phyloP scores from a whole-genome alignment of 2,329 filamentous ascomycete genomes.

The Sporothrix pallida region DNA sequence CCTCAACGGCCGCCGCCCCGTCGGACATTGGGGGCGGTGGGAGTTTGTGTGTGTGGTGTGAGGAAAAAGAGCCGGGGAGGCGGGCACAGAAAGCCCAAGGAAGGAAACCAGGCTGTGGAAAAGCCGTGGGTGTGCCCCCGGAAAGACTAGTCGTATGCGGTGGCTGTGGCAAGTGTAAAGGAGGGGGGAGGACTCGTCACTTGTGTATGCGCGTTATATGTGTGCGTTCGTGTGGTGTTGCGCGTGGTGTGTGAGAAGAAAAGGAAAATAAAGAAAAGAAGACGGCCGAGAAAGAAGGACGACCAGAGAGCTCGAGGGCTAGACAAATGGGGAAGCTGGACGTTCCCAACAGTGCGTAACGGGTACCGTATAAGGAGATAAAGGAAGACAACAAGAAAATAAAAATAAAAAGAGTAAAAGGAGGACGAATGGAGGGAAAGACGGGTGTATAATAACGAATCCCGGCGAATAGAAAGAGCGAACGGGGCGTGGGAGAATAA shows the following conservation, averaged over 20 bases:
- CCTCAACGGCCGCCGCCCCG: conserved; percentile 32
- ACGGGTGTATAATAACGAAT: conserved; percentile 4
- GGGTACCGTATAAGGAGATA: conserved; percentile 27
- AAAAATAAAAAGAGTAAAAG: neutral
- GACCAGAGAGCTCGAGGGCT: conserved; percentile 3
- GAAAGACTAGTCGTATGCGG: neutral
- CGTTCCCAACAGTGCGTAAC: neutral
- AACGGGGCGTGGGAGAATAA: conserved; percentile 25
- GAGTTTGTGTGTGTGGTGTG: neutral
- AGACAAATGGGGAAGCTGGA: conserved; percentile 28
- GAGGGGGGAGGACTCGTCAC: neutral
- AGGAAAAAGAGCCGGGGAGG: neutral
- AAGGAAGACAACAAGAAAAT: neutral
- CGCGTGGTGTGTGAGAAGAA: neutral
- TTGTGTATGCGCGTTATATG: conserved; percentile 9
- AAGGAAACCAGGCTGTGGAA: neutral
- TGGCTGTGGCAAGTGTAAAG: conserved; percentile 10
- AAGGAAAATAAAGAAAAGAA: neutral
- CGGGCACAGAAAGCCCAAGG: neutral
- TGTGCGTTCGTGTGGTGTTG: conserved; percentile 5
- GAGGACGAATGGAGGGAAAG: neutral
- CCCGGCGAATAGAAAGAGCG: conserved; percentile 15
- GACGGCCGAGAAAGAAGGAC: neutral
- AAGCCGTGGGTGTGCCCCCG: neutral
- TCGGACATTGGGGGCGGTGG: conserved; percentile 34